A percentile compares a stretch with the other conserved stretches of the same genome.
Evolutionary conservation across 2,329 filamentous ascomycete species (phyloP).

Genomic region (Hirsutella rhossiliensis): DNA sequence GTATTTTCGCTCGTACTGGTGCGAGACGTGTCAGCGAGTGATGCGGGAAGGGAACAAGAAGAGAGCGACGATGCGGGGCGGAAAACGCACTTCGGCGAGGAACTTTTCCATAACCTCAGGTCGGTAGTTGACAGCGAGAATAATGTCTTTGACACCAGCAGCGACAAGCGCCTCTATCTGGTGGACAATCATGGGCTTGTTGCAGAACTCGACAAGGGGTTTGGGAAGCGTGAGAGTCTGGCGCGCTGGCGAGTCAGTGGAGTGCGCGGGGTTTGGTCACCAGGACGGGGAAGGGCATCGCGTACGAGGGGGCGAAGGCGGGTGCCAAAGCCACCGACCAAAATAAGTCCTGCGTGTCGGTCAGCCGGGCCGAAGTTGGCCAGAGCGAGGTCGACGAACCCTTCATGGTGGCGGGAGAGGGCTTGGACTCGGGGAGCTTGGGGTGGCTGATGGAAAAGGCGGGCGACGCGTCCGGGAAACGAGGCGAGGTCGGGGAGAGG

Average conservation of each 20-base stretch:
- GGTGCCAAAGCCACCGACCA: constrained; percentile 97
- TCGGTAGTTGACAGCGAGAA: constrained; percentile 96
- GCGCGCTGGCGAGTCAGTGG: neutral
- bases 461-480: neutral
- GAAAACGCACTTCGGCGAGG: constrained; percentile 60
- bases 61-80: neutral
- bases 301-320: constrained; percentile 86
- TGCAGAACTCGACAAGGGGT: constrained; percentile 94
- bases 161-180: constrained; percentile 91
- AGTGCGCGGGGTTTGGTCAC: neutral
- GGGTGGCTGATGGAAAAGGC: neutral
- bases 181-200: constrained; percentile 98
- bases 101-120: constrained; percentile 96
- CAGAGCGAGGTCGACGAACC: neutral
- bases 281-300: neutral
- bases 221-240: constrained; percentile 95
- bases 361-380: constrained; percentile 6
- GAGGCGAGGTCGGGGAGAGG: neutral
- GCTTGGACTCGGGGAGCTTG: neutral
- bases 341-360: constrained; percentile 67
- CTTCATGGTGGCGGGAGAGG: neutral
- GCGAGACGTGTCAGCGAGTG: constrained; percentile 1
- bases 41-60: neutral
- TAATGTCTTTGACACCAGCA: constrained; percentile 92
- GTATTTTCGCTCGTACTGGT: constrained; percentile 81